phyloP scores from a whole-genome alignment of 306 rosid species.

The Rosa multiflora region DNA sequence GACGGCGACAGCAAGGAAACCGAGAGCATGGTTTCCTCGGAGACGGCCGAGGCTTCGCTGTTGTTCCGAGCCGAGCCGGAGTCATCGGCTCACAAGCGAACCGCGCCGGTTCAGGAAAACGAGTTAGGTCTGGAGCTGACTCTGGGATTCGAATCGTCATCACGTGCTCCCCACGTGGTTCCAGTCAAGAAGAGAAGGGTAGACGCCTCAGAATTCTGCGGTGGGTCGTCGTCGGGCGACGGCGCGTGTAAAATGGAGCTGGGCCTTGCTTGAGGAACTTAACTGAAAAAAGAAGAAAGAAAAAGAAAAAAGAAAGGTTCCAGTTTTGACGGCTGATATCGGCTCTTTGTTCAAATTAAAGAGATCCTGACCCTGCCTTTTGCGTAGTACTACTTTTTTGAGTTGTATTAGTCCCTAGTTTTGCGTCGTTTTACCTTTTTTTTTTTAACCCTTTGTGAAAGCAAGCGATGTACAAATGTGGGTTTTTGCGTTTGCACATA shows the following conservation, averaged over 20 bases:
- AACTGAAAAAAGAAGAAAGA: neutral
- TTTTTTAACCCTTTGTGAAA: conserved; percentile 14
- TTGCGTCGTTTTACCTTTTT: neutral
- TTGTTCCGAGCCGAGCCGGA: conserved; percentile 57
- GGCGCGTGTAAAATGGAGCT: conserved; percentile 35
- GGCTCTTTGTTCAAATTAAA: conserved; percentile 24
- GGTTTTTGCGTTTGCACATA: conserved; percentile 19
- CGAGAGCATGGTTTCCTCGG: conserved; percentile 78
- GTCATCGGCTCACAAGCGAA: conserved; percentile 20
- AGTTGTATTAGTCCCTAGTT: neutral
- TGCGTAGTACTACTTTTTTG: neutral
- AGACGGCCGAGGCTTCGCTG: conserved; percentile 51
- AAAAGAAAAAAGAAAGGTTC: neutral
- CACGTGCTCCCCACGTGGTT: conserved; percentile 53
- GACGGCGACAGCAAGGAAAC: conserved; percentile 66
- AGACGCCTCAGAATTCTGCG: conserved; percentile 10
- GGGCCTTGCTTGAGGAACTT: conserved; percentile 43
- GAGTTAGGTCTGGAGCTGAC: conserved; percentile 71
- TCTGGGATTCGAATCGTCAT: conserved; percentile 54
- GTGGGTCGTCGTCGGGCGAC: conserved; percentile 6
- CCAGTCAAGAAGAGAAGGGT: conserved; percentile 82
- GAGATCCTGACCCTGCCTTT: conserved; percentile 41
- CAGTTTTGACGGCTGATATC: conserved; percentile 56
- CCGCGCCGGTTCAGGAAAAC: conserved; percentile 22
- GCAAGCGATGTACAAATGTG: conserved; percentile 33